Base-by-base conservation (phyloP, 192 early-diverging fungal genomes). In the Neocallimastix lanati region DNA sequence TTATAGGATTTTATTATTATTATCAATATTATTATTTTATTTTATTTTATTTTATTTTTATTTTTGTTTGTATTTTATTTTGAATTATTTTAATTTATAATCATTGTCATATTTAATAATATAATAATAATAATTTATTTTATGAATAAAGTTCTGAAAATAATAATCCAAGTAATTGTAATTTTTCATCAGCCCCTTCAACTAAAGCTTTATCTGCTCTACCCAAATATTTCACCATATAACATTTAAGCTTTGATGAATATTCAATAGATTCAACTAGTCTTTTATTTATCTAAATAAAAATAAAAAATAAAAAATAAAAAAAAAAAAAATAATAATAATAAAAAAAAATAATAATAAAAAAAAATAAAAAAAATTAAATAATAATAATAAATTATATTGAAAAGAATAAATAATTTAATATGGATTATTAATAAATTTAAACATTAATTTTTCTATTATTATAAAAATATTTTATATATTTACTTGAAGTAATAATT, bases 181-280 rank as follows among this genome's bases (percentile, higher is more conserved):
- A 82, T 78, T 95, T 88, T 82, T 98, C 97, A 82, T 96, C 94
- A 1, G 94, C 93, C 7, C 97, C 95, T 77, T 96, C 94, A 29
- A 89, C 84, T 27, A 98, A 87, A 3, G 85, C 82, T 81, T 91
- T 89, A 82, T 98, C 97, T 15, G 87, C 84, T 28, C 82, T 78
- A 4, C 88, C 95, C 82, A 98, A 84, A 12, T 86, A 78, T 79
- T 91, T 83, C 0, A 90, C 85, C 36, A 96, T 88, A 78, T 88
- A 86, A 13, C 93, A 83, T 83, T 97, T 96, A 79, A 95, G 89
- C n/a, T 89, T 38, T 28, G 90, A 86, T 21, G 84, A 85, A 77
- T 95, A 81, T 29, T 88, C 83, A 77, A 87, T 85, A 77, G 93
- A 90, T 29, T 84, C 85, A 25, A 94, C 80, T 35, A 94, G 82